Evolutionary conservation across 768 basidiomycete species (phyloP).

Genomic region (Suillus subalutaceus): DNA sequence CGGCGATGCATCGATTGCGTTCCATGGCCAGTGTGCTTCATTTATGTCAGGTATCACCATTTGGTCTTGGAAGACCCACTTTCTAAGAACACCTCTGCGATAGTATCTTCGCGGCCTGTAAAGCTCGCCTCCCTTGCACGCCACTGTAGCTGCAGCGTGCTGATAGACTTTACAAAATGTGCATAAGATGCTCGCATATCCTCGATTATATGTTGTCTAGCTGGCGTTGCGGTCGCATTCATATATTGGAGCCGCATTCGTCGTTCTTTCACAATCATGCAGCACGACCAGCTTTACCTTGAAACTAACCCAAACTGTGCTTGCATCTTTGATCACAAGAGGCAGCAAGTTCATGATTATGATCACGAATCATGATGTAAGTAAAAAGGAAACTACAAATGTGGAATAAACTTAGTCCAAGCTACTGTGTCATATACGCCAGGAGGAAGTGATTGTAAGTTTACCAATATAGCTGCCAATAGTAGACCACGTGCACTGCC

Average conservation of each 20-base stretch:
- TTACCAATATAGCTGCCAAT: conserved; percentile 15
- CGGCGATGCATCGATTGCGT: neutral
- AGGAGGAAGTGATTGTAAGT: conserved; percentile 16
- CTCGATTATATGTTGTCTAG: neutral
- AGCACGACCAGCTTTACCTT: too few relatives aligned
- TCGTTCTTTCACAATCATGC: neutral
- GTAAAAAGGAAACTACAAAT: neutral
- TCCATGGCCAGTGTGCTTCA: neutral
- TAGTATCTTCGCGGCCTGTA: neutral
- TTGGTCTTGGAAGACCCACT: neutral
- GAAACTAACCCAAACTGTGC: too few relatives aligned
- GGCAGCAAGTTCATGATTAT: too few relatives aligned
- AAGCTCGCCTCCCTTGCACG: neutral
- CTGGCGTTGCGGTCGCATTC: neutral
- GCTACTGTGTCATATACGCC: conserved; percentile 16
- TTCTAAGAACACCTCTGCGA: neutral
- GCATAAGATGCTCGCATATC: neutral
- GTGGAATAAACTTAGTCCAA: conserved; percentile 22
- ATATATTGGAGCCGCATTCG: neutral
- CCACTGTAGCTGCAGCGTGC: neutral
- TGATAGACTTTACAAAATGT: neutral
- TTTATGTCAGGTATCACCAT: conserved; percentile 11
- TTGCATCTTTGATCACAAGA: too few relatives aligned
- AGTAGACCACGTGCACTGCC: conserved; percentile 16
- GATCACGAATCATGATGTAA: neutral